A percentile compares a stretch with the other conserved stretches of the same genome.
These are phyloP conservation scores for Parachaetomium inaequale DNA, from an alignment of 495 filamentous ascomycete genomes.

Conservation along the genomic window DNA sequence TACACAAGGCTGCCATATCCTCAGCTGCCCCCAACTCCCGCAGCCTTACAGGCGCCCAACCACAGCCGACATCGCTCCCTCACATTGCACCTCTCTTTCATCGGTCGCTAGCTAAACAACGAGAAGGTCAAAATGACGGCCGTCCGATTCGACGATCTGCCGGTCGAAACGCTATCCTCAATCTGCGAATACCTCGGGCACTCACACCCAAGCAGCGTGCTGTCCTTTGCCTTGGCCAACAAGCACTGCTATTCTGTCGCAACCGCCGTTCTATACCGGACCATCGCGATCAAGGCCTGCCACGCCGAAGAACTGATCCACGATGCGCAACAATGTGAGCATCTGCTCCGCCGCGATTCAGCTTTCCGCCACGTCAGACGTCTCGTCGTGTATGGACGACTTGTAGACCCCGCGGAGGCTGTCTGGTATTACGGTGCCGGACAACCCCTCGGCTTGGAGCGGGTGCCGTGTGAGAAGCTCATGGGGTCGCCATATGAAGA, in stretches of 20 bases:
- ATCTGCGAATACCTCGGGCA: background rate
- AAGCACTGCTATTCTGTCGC: background rate
- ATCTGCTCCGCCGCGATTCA: background rate
- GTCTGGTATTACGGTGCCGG: no score
- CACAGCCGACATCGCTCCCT: no score
- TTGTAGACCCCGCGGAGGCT: no score
- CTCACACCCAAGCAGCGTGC: background rate
- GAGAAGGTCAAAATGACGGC: background rate
- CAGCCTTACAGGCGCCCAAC: no score
- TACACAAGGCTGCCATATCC: no score
- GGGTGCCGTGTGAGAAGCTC: background rate
- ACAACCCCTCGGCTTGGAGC: background rate
- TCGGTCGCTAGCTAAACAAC: no score
- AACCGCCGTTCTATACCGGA: background rate
- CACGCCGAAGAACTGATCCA: background rate
- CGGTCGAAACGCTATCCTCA: background rate
- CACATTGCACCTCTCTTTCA: no score
- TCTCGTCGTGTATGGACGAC: background rate
- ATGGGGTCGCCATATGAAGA: background rate
- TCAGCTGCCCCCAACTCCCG: no score
- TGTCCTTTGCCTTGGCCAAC: background rate
- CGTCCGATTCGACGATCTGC: background rate
- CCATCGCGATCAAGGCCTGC: background rate
- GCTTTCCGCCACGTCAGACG: background rate
- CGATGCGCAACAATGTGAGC: background rate